Percentiles rank a stretch among this genome's conserved stretches.
phyloP scores from a whole-genome alignment of 2,329 filamentous ascomycete genomes.

The Hymenotorrendiella dingleyae region DNA sequence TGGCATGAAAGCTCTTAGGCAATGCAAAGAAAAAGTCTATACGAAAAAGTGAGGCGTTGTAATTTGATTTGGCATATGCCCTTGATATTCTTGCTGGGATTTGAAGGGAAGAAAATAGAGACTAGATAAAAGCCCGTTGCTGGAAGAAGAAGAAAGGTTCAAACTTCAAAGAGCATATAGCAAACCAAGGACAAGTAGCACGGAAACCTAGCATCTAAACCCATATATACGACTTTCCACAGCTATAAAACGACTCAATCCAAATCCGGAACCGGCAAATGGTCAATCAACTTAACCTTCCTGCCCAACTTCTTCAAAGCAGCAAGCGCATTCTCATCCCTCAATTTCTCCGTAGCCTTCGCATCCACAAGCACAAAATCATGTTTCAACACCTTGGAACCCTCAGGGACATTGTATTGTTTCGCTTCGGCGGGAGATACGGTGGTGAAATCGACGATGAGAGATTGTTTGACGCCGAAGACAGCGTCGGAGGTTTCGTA shows the following conservation, averaged over 20 bases:
- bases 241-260: conserved; percentile 31
- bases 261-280: conserved; percentile 67
- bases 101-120: too few relatives aligned
- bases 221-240: too few relatives aligned
- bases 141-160: too few relatives aligned
- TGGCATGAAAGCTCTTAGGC: too few relatives aligned
- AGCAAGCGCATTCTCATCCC: conserved; percentile 59
- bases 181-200: too few relatives aligned
- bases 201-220: too few relatives aligned
- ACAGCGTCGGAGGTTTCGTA: conserved; percentile 82
- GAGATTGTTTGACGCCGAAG: conserved; percentile 78
- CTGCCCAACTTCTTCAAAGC: conserved; percentile 46
- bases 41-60: too few relatives aligned
- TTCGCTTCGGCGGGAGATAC: conserved; percentile 47
- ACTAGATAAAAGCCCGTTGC: too few relatives aligned
- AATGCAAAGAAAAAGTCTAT: too few relatives aligned
- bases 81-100: too few relatives aligned
- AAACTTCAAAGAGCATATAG: too few relatives aligned
- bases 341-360: conserved; percentile 59
- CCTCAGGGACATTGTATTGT: conserved; percentile 59
- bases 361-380: conserved; percentile 75
- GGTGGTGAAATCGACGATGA: conserved; percentile 60
- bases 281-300: conserved; percentile 68
- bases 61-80: too few relatives aligned
- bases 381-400: conserved; percentile 57